These are phyloP conservation scores for Gymnopilus dilepis DNA, from an alignment of 768 basidiomycete species.

Conservation along the genomic window DNA sequence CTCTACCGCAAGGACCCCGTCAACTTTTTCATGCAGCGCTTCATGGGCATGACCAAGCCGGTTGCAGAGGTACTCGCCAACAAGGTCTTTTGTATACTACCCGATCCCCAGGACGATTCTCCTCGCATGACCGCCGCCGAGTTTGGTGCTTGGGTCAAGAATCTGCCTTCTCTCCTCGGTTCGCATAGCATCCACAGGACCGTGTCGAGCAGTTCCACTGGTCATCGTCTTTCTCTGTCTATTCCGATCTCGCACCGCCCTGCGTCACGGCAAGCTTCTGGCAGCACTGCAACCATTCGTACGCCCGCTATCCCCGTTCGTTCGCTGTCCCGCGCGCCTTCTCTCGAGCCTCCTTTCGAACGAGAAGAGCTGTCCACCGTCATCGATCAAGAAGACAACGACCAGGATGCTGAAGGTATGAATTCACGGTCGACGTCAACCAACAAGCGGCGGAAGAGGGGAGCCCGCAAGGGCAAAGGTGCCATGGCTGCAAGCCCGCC, in stretches of 20 bases:
- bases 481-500: slow-evolving; percentile 36
- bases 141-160: slow-evolving; percentile 86
- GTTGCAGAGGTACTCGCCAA: slow-evolving; percentile 89
- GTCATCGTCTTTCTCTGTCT: slow-evolving; percentile 65
- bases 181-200: slow-evolving; percentile 61
- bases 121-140: slow-evolving; percentile 78
- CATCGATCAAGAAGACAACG: slow-evolving; percentile 52
- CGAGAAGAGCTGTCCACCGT: slow-evolving; percentile 57
- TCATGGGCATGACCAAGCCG: slow-evolving; percentile 84
- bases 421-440: slow-evolving; percentile 71
- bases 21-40: slow-evolving; percentile 88
- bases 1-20: slow-evolving; percentile 79
- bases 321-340: slow-evolving; percentile 67
- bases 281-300: slow-evolving; percentile 47
- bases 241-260: slow-evolving; percentile 75
- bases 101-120: slow-evolving; percentile 66
- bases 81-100: slow-evolving; percentile 82
- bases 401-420: slow-evolving; percentile 42
- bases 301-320: slow-evolving; percentile 60
- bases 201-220: slow-evolving; percentile 65
- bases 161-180: slow-evolving; percentile 76
- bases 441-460: slow-evolving; percentile 83
- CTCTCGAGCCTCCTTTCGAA: slow-evolving; percentile 57
- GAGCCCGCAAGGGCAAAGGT: slow-evolving; percentile 83
- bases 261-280: slow-evolving; percentile 65